Base-by-base conservation (phyloP, 2,329 filamentous ascomycete genomes). In the Shiraia sp. region DNA sequence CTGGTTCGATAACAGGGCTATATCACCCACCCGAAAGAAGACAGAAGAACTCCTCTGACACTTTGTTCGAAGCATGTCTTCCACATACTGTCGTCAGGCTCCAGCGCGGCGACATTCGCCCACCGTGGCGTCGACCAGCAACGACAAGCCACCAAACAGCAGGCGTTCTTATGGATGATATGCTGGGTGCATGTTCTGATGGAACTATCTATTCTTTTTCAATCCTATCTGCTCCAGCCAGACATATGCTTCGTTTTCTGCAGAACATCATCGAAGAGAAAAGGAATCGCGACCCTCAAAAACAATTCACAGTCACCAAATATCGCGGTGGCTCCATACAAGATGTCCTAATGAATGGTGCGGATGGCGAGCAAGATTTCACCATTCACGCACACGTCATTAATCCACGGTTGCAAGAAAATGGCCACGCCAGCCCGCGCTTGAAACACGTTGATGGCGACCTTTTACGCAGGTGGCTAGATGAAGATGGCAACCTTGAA, bases 211-310 rank as follows among this genome's bases (percentile, higher is more conserved):
- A 75, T 30, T 65, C 72, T 12, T 86, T 96, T 55, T 79, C 79
- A 1, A 70, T 91, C 10, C 70, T 97, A 1, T 72, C 77, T 8
- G 58, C 78, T 13, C 68, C 79, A 2, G 78, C 85, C 6, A 87
- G 86, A 81, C 76, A 78, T 6, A 74, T 95, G 3, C 75, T 97
- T 4, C 78, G 79, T 42, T 82, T 92, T 49, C 63, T 96, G 1
- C 85, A 95, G 59, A 85, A 86, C 44, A 64, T 95, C 23, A 55
- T 69, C 17, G 53, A 60, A 24, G 51, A 44, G 8, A 60, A 61
- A 32, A 36, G 40, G 6, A 45, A 33, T 3, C 47, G 53, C 6
- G 46, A 57, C 4, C 48, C 45, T 6, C 36, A 36, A 7, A 44
- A 46, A 2, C 52, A 51, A 10, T 48, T 49, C 36, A 47, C 32